Percentiles rank a stretch among this genome's conserved stretches.
These are phyloP conservation scores for Epichloe sp. DNA, from an alignment of 2,329 filamentous ascomycete genomes.

Conservation along the genomic window DNA sequence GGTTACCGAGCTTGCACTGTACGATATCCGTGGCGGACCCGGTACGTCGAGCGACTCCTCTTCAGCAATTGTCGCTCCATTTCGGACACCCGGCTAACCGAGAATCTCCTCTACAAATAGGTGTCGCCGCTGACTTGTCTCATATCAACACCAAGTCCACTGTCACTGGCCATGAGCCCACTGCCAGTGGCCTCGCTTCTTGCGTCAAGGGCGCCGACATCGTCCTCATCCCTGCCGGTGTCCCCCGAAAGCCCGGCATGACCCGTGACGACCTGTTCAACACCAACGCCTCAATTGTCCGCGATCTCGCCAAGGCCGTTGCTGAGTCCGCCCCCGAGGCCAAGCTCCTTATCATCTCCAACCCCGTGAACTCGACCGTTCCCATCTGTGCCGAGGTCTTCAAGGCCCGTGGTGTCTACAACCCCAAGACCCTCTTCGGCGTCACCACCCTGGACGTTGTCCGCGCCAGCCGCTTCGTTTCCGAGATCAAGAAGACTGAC, in stretches of 20 bases:
- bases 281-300: slow-evolving; percentile 99
- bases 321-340: slow-evolving; percentile 82
- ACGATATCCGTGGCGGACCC: slow-evolving; percentile 90
- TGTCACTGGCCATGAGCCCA: slow-evolving; percentile 80
- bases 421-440: slow-evolving; percentile 98
- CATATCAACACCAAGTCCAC: slow-evolving; percentile 99
- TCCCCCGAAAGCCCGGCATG: slow-evolving; percentile 98
- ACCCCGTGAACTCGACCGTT: slow-evolving; percentile 99
- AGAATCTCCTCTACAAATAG: slow-evolving; percentile 29
- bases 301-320: slow-evolving; percentile 90
- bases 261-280: slow-evolving; percentile 99
- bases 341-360: slow-evolving; percentile 94
- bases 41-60: slow-evolving; percentile 45
- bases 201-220: slow-evolving; percentile 82
- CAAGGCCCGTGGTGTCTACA: slow-evolving; percentile 92
- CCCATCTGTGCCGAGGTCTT: slow-evolving; percentile 95
- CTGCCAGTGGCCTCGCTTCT: slow-evolving; percentile 58
- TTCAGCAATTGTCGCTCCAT: too few species aligned
- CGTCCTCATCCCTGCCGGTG: slow-evolving; percentile 94
- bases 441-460: slow-evolving; percentile 99
- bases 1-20: slow-evolving; percentile 87
- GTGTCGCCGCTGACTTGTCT: slow-evolving; percentile 94
- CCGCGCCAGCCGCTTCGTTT: slow-evolving; percentile 95
- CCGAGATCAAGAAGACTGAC: slow-evolving; percentile 81
- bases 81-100: not conserved